phyloP scores from a whole-genome alignment of 2,329 filamentous ascomycete genomes.

The Grosmannia clavigera region DNA sequence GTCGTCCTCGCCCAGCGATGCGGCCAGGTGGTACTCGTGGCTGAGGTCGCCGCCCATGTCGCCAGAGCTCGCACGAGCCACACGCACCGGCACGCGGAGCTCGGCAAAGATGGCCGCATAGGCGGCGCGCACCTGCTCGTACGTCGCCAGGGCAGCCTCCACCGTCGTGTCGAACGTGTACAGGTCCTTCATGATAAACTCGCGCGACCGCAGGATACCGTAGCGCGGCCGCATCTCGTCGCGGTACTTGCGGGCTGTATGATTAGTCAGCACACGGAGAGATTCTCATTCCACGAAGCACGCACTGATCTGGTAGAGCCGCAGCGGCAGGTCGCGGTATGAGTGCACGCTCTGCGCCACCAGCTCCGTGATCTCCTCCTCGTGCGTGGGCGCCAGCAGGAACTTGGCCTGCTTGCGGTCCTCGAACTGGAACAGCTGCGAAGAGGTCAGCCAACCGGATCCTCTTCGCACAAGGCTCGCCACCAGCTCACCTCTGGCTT shows the following conservation, averaged over 20 bases:
- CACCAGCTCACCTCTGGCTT: slow-evolving; percentile 50
- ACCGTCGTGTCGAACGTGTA: slow-evolving; percentile 78
- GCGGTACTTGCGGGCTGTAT: slow-evolving; percentile 73
- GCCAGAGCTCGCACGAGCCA: slow-evolving; percentile 86
- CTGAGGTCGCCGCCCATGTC: slow-evolving; percentile 88
- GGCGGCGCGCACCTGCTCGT: slow-evolving; percentile 57
- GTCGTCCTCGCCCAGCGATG: slow-evolving; percentile 69
- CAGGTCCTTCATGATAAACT: slow-evolving; percentile 97
- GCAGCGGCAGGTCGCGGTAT: slow-evolving; percentile 74
- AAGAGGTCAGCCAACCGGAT: background rate
- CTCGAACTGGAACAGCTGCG: slow-evolving; percentile 64
- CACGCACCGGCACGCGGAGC: slow-evolving; percentile 68
- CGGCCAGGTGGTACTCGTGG: slow-evolving; percentile 87
- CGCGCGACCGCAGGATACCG: slow-evolving; percentile 73
- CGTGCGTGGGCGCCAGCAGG: slow-evolving; percentile 83
- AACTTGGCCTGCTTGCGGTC: slow-evolving; percentile 67
- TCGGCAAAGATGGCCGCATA: slow-evolving; percentile 73
- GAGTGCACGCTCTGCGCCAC: slow-evolving; percentile 63
- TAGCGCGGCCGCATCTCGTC: slow-evolving; percentile 85
- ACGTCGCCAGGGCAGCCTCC: slow-evolving; percentile 64
- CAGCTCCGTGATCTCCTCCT: slow-evolving; percentile 85
- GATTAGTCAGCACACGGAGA: background rate
- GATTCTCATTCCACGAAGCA: background rate
- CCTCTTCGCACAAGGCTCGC: background rate
- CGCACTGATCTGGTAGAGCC: slow-evolving; percentile 80